Base-by-base conservation (phyloP, 345 rosid genomes). In the Gossypium anomalum region DNA sequence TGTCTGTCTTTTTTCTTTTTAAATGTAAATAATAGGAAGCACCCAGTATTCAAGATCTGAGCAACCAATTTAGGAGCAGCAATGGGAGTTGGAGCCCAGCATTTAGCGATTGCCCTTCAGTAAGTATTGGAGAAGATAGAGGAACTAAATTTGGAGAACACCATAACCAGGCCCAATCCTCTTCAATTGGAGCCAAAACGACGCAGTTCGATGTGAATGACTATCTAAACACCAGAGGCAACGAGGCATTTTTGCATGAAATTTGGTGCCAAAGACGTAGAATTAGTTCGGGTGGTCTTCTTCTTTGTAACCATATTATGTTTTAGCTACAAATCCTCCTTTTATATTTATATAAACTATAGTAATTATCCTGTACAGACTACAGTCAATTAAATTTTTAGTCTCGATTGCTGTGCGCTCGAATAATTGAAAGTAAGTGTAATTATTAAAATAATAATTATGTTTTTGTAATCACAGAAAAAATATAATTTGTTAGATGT, bases 31-130 rank as follows among this genome's bases (percentile, higher is more conserved):
- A n/a, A 67, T 52, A 90, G 95, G 92, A 78, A 72, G 68, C 80
- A 43, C 77, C 80, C 52, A 66, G 79, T 53, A 81, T 73, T 68
- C 83, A 57, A 67, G 93, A 85, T 72, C 56, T 9, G 38, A 83
- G 82, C 79, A 73, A 60, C 67, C 79, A 79, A 57, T 82, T 90
- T 3, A 59, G 73, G 64, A 94, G 97, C 80, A 92, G 97, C 86
- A 87, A 55, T 7, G 97, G 90, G 59, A 92, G 97, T 71, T 92
- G 98, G 89, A 91, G 84, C 78, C 97, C 93, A 0, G 87, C 75
- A 79, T 53, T 74, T 71, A 16, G 65, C 1, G 81, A 5, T 34
- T 34, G 72, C 34, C 81, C 84, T 41, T 71, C 80, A 25, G 67
- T 75, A 58, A 84, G 75, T 64, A 64, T 15, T 1, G 57, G 83